phyloP scores from a whole-genome alignment of 179 eudicot genomes.

The Spinacia oleracea region DNA sequence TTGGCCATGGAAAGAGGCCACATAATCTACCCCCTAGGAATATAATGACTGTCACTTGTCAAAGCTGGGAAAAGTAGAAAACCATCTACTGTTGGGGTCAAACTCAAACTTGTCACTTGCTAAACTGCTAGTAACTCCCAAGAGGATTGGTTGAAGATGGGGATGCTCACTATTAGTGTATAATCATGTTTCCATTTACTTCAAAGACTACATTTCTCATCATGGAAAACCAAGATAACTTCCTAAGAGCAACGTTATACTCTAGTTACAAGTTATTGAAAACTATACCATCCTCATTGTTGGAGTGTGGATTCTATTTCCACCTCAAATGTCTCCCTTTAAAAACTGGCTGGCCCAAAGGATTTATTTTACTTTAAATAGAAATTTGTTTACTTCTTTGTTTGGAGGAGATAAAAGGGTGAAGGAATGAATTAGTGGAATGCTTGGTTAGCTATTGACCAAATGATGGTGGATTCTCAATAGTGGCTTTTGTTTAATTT shows the following conservation, averaged over 20 bases:
- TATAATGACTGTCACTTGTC: too few relatives aligned
- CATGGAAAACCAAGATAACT: not conserved
- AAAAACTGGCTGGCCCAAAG: not conserved
- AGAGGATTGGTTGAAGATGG: not conserved
- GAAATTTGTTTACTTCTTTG: not conserved
- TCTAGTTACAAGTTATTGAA: not conserved
- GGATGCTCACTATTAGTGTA: not conserved
- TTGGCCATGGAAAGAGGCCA: too few relatives aligned
- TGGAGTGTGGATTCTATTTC: not conserved
- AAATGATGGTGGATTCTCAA: not conserved
- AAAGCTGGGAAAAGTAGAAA: too few relatives aligned
- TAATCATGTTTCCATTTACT: not conserved
- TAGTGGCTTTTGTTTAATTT: not conserved
- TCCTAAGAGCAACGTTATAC: not conserved
- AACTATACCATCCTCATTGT: not conserved
- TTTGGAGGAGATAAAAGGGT: not conserved
- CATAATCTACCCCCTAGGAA: too few relatives aligned
- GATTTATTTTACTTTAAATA: not conserved
- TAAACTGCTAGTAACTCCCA: not conserved
- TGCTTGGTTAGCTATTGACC: constrained; percentile 2
- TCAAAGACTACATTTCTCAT: not conserved
- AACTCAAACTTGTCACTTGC: not conserved
- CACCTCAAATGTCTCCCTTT: not conserved
- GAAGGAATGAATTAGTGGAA: not conserved
- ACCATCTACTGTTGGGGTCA: not conserved